Evolutionary conservation across 345 rosid species (phyloP).

Genomic region (Trapa incisa): DNA sequence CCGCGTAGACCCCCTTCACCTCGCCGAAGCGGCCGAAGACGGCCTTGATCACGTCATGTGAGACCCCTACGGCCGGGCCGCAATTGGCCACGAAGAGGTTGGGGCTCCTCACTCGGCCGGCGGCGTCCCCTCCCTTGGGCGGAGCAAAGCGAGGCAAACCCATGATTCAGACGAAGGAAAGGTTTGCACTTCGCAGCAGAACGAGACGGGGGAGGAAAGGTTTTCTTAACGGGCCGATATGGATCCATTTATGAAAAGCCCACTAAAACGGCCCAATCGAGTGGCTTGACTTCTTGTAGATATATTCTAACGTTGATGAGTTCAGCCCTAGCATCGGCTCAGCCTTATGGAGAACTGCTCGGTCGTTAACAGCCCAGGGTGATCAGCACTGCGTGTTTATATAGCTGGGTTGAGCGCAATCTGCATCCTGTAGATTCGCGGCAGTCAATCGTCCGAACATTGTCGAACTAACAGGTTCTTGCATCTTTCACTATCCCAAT

Average conservation of each 20-base stretch:
- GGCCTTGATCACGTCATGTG: slow-evolving; percentile 40
- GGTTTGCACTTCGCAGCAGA: background rate
- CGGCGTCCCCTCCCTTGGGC: slow-evolving; percentile 23
- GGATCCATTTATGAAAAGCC: background rate
- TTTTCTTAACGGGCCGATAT: background rate
- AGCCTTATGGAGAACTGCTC: too few relatives aligned
- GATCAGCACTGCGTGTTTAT: too few relatives aligned
- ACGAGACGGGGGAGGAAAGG: background rate
- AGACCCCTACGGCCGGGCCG: slow-evolving; percentile 74
- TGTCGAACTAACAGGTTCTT: too few relatives aligned
- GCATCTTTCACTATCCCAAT: too few relatives aligned
- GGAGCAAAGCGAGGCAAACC: slow-evolving; percentile 49
- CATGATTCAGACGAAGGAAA: slow-evolving; percentile 14
- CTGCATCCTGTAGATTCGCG: too few relatives aligned
- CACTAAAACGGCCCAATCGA: too few relatives aligned
- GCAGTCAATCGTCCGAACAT: too few relatives aligned
- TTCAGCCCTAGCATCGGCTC: too few relatives aligned
- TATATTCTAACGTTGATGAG: too few relatives aligned
- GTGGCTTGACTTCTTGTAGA: too few relatives aligned
- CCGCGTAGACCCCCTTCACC: slow-evolving; percentile 57
- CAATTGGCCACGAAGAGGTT: slow-evolving; percentile 85
- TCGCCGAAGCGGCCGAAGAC: slow-evolving; percentile 54
- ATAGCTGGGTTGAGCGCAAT: too few relatives aligned
- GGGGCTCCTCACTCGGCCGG: slow-evolving; percentile 16
- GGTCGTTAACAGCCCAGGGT: too few relatives aligned